Evolutionary conservation across 352 stramenopile species (phyloP).

Genomic region (Globisporangium apiculatum): DNA sequence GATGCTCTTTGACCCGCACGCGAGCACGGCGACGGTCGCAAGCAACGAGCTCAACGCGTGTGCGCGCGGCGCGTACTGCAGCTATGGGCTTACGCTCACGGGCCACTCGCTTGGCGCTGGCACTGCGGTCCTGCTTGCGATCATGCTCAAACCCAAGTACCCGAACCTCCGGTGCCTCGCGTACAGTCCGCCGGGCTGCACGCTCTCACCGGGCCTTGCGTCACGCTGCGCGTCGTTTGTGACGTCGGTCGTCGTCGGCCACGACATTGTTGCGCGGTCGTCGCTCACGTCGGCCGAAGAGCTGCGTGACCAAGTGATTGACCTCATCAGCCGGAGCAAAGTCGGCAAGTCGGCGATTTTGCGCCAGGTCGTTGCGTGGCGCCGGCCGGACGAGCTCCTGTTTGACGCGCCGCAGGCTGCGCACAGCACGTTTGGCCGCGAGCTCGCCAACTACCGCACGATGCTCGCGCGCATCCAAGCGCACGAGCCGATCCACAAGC

Average conservation of each 20-base stretch:
- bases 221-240: constrained; percentile 53
- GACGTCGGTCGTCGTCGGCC: constrained; percentile 69
- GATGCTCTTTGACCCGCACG: constrained; percentile 79
- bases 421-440: constrained; percentile 37
- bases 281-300: constrained; percentile 70
- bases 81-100: constrained; percentile 72
- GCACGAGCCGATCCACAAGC: constrained; percentile 70
- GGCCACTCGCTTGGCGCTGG: constrained; percentile 79
- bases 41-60: constrained; percentile 56
- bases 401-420: constrained; percentile 26
- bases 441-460: constrained; percentile 74
- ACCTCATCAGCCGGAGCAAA: constrained; percentile 81
- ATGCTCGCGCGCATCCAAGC: constrained; percentile 82
- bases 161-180: constrained; percentile 75
- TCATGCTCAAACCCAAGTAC: constrained; percentile 76
- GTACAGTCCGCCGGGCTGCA: constrained; percentile 73
- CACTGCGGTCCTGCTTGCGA: constrained; percentile 62
- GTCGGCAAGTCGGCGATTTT: constrained; percentile 80
- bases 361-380: constrained; percentile 73
- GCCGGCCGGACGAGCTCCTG: constrained; percentile 67
- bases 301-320: constrained; percentile 74
- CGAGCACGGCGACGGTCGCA: constrained; percentile 27
- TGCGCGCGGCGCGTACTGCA: constrained; percentile 42
- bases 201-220: constrained; percentile 65
- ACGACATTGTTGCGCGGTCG: constrained; percentile 80